Evolutionary conservation across 1,284 basidiomycete genomes (phyloP), one percentile per base, ranked within the genome.

Genomic region (Rhodotorula sp.): DNA sequence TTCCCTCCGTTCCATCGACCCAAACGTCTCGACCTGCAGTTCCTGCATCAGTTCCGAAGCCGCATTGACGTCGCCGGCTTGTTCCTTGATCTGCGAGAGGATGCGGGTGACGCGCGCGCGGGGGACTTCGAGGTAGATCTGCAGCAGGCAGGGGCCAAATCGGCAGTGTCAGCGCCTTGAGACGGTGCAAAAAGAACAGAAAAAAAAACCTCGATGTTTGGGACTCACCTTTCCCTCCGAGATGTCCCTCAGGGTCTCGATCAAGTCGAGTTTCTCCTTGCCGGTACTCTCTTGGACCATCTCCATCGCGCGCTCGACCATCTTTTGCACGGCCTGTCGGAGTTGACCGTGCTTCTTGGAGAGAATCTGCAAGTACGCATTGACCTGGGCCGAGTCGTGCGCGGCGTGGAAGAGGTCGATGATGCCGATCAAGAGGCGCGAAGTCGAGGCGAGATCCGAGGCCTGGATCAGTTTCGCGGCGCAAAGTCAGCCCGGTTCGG

Each of bases 261-360:
- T 87, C 57, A 97, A 82, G 78, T 93, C 89, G 66, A 97, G 83
- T 92, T 93, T 95, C 80, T 85, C 87, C 77, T 89, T 87, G 77
- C 86, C 81, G 78, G 88, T 87, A 70, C 94, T 85, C 61, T 89
- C 88, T 14, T 89, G 87, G 62, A 97, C 82, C 87, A 90, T 95
- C 12, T 82, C 84, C 83, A 94, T 91, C 2, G 87, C 86, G 76
- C 88, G 87, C 79, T 97, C 93, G 15, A 98, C 94, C 83, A 99
- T 90, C 23, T 89, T 87, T 78, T 95, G 91, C 34, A 94, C 89
- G 0, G 89, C 90, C 72, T 87, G 90, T 81, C 98, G 97, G 72
- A 99, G 84, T 80, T 99, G 97, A 0, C 97, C 97, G 82, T 99
- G 97, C 81, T 98, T 99, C 86, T 97, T 97, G 82, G 89, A 90